Evolutionary conservation across 345 rosid genomes (phyloP), one percentile per base, ranked within the genome.

Genomic region (Camelina hispida): DNA sequence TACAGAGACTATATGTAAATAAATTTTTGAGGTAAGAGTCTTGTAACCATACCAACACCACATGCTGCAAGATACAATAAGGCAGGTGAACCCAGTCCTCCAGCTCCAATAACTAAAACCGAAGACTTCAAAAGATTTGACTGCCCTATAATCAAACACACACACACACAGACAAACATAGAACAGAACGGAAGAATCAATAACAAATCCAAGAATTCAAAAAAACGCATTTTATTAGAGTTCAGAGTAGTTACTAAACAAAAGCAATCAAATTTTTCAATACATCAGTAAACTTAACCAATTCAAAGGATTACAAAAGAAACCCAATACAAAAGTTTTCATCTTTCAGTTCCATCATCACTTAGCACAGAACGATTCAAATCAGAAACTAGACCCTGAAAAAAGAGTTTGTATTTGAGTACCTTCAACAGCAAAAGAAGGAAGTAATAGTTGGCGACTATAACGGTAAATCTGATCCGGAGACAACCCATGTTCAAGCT

Each of bases 1-100:
- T 54, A 40, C 2, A 25, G 37, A 25, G 37, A 54, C 14, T 43
- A 57, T 25, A 0, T 12, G 28, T 4, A n/a, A 42, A 63, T 9
- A 62, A 12, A 69, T n/a, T 22, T n/a, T 40, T 62, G 34, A 77
- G 48, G 15, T 37, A 66, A 37, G 69, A 38, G 46, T 55, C 14
- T 15, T 18, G 4, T 37, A 70, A 72, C 57, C 74, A 76, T 67
- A 94, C 98, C 98, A 69, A 90, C 90, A 62, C 97, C 97, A 74
- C 87, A 89, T 54, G 97, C 97, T 34, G 96, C 98, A 2, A 94
- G 93, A 85, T 91, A 94, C 50, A 91, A 53, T 58, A 91, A 79
- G 32, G 93, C 97, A 5, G 97, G 97, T 28, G 97, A 90, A 67
- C 97, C 98, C 59, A 94, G 79, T 4, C 97, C 98, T 79, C 98